These are phyloP conservation scores for Mucor lusitanicus DNA, from an alignment of 371 early-diverging fungal species.

Conservation along the genomic window DNA sequence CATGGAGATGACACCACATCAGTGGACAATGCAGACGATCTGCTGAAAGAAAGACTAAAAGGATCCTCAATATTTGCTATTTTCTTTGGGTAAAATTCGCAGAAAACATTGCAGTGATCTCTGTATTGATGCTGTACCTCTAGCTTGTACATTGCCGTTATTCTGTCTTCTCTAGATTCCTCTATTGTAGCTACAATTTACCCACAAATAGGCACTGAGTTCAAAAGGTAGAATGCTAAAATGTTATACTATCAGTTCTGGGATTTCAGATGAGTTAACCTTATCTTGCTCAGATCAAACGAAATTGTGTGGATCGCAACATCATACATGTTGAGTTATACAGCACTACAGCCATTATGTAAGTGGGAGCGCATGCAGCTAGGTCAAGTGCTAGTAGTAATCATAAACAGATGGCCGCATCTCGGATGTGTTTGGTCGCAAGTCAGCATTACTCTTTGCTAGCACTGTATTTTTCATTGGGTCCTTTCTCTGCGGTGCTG, in stretches of 20 bases:
- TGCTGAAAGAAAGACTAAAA: slow-evolving; percentile 37
- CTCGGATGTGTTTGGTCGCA: slow-evolving; percentile 70
- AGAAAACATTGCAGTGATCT: not conserved
- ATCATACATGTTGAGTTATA: slow-evolving; percentile 74
- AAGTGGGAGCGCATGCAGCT: slow-evolving; percentile 17
- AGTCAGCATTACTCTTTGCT: slow-evolving; percentile 52
- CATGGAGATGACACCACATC: slow-evolving; percentile 3
- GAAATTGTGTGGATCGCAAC: slow-evolving; percentile 76
- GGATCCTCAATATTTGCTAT: slow-evolving; percentile 40
- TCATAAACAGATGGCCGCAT: slow-evolving; percentile 39
- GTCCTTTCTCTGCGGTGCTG: slow-evolving; percentile 53
- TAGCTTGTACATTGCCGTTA: slow-evolving; percentile 50
- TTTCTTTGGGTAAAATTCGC: slow-evolving; percentile 32
- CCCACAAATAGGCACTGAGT: slow-evolving; percentile 76
- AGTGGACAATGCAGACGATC: slow-evolving; percentile 21
- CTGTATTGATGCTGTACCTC: not conserved
- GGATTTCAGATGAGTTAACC: not conserved
- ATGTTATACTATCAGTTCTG: not conserved
- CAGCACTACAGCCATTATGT: slow-evolving; percentile 79
- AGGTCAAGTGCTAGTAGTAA: not conserved
- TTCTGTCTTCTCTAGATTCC: slow-evolving; percentile 75
- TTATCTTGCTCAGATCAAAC: slow-evolving; percentile 33
- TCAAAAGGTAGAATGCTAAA: slow-evolving; percentile 45
- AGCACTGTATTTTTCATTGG: slow-evolving; percentile 50
- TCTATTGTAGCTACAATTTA: slow-evolving; percentile 85